Conservation (phyloP, 2,329 filamentous ascomycete species). For the Aspergillus persii region DNA sequence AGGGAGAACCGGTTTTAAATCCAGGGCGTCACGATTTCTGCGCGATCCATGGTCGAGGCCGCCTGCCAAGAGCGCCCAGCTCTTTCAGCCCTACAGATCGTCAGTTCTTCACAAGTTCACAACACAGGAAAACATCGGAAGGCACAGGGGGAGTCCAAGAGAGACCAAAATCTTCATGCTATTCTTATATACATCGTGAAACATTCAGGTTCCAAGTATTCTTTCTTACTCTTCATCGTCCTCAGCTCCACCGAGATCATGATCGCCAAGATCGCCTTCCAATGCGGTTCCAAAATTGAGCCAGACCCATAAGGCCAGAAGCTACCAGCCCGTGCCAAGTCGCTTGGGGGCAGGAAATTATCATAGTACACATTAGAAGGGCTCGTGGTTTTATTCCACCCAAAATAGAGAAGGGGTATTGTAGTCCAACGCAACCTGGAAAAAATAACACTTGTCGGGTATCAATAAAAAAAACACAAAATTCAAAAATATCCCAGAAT, state of each 20-base stretch:
- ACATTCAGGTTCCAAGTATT: background rate
- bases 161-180: background rate
- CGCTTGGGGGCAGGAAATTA: background rate
- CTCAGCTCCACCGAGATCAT: background rate
- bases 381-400: background rate
- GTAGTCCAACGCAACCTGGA: background rate
- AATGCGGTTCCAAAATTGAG: background rate
- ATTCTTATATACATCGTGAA: slow-evolving; percentile 1
- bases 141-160: background rate
- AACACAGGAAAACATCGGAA: no score
- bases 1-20: no score
- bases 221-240: background rate
- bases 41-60: no score
- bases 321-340: background rate
- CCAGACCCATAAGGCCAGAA: background rate
- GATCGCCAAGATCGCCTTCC: background rate
- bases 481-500: background rate
- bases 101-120: no score
- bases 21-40: no score
- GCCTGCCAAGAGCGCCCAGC: no score
- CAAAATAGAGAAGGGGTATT: background rate
- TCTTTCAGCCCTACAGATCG: no score
- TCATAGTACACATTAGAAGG: background rate
- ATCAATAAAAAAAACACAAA: slow-evolving; percentile 15
- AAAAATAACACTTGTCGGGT: slow-evolving; percentile 7